Conservation (phyloP, 805 yeast species). For the Monosporozyma solicola region DNA sequence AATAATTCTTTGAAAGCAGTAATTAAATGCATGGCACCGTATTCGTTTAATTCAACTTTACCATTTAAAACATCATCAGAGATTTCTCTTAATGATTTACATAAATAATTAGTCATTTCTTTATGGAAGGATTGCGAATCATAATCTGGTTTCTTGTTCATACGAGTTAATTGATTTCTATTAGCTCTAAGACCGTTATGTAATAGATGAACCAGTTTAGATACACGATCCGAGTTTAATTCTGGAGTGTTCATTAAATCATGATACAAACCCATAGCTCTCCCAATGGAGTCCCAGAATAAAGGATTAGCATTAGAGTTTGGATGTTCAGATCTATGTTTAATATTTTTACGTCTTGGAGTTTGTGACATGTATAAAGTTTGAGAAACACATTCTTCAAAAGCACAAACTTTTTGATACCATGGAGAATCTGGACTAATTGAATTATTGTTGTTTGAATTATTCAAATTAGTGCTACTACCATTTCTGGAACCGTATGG, state of each 20-base stretch:
- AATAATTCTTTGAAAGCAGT: constrained; percentile 54
- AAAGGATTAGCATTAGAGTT: constrained; percentile 36
- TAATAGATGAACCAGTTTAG: constrained; percentile 41
- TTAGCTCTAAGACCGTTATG: constrained; percentile 50
- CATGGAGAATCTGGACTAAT: constrained; percentile 36
- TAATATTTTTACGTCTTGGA: constrained; percentile 26
- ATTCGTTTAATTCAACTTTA: constrained; percentile 38
- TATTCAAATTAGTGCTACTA: constrained; percentile 5
- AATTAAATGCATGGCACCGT: constrained; percentile 49
- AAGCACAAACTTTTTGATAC: constrained; percentile 41
- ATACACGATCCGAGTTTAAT: constrained; percentile 38
- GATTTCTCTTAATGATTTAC: constrained; percentile 43
- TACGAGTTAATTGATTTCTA: constrained; percentile 44
- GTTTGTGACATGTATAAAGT: constrained; percentile 30
- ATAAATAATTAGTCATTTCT: constrained; percentile 42
- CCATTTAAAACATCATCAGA: constrained; percentile 42
- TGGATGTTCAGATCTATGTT: constrained; percentile 27
- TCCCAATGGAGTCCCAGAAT: constrained; percentile 46
- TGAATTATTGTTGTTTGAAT: constrained; percentile 10
- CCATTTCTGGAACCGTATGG: neutral
- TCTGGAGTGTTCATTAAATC: constrained; percentile 40
- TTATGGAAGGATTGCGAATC: constrained; percentile 49
- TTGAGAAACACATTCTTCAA: constrained; percentile 40
- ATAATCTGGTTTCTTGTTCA: constrained; percentile 51
- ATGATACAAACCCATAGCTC: constrained; percentile 42